A percentile compares a stretch with the other conserved stretches of the same genome.
These are phyloP conservation scores for Candida sp. DNA, from an alignment of 1,139 yeast species.

Conservation along the genomic window DNA sequence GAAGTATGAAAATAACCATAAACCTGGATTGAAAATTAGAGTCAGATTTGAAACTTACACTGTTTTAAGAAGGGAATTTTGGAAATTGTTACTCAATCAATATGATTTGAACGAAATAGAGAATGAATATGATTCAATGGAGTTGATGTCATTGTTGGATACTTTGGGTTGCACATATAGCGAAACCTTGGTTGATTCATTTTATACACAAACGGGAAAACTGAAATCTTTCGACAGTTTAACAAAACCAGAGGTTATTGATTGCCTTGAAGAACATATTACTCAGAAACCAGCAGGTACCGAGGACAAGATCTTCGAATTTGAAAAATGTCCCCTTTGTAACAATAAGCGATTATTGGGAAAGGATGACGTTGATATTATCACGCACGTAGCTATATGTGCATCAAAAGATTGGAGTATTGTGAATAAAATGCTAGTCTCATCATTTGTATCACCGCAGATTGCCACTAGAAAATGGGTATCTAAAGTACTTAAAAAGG, in stretches of 20 bases:
- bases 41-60: conserved; percentile 70
- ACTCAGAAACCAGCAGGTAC: conserved; percentile 13
- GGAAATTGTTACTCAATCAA: conserved; percentile 61
- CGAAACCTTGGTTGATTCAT: conserved; percentile 40
- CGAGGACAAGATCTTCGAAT: conserved; percentile 43
- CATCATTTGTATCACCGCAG: conserved; percentile 74
- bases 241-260: conserved; percentile 54
- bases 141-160: conserved; percentile 56
- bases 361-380: conserved; percentile 61
- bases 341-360: conserved; percentile 55
- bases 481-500: conserved; percentile 72
- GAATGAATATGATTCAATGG: conserved; percentile 45
- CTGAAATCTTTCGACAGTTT: conserved; percentile 53
- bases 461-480: conserved; percentile 91
- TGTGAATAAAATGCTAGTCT: conserved; percentile 60
- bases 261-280: conserved; percentile 45
- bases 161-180: conserved; percentile 59
- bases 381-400: conserved; percentile 87
- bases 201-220: conserved; percentile 41
- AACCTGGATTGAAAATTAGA: conserved; percentile 56
- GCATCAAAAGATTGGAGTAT: conserved; percentile 75
- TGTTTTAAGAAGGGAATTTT: conserved; percentile 62
- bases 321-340: conserved; percentile 79
- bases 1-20: conserved; percentile 33
- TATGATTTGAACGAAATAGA: conserved; percentile 36